These are phyloP conservation scores for Letharia lupina DNA, from an alignment of 495 filamentous ascomycete species.

Conservation along the genomic window DNA sequence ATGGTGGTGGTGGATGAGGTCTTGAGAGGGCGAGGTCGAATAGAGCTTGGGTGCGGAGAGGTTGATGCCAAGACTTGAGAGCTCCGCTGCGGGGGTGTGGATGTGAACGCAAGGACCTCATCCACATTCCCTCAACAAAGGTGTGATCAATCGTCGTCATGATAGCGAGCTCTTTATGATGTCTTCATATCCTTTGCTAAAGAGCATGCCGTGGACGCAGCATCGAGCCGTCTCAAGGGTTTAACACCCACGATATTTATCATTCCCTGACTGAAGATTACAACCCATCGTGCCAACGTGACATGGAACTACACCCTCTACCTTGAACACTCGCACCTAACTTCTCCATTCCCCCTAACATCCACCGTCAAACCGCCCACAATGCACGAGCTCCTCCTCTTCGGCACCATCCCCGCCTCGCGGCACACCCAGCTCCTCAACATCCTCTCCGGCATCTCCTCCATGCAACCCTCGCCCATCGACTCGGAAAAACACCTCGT, in stretches of 20 bases:
- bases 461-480: constrained; percentile 54
- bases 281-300: neutral
- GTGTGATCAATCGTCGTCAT: neutral
- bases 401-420: constrained; percentile 37
- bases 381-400: constrained; percentile 50
- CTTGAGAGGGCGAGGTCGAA: no score
- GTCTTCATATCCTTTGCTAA: neutral
- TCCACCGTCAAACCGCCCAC: neutral
- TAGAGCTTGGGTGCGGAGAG: no score
- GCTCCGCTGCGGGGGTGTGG: neutral
- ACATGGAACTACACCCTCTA: neutral
- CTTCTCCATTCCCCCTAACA: no score
- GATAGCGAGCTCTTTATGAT: neutral
- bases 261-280: neutral
- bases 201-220: neutral
- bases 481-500: constrained; percentile 51
- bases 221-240: no score
- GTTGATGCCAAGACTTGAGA: neutral
- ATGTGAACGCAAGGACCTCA: neutral
- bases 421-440: constrained; percentile 53
- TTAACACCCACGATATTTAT: neutral
- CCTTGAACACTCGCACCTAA: neutral
- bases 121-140: neutral
- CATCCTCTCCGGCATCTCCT: constrained; percentile 58
- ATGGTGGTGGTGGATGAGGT: constrained; percentile 35